Base-by-base conservation (phyloP, 495 filamentous ascomycete genomes). In the Penicillium turbatum region DNA sequence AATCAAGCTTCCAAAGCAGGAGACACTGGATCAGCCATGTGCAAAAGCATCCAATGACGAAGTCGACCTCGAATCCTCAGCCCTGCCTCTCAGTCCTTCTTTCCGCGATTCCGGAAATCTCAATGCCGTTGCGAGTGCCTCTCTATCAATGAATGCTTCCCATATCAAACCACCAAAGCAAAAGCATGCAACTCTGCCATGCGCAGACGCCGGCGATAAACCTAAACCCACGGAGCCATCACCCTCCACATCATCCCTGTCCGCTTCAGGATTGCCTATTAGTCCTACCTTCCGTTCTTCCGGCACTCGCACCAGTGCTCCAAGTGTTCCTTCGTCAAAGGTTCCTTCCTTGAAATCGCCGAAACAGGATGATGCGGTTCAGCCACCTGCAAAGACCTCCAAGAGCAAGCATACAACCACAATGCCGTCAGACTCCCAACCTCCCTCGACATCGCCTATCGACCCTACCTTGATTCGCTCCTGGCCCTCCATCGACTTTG, bases 381-480 rank as follows among this genome's bases (percentile, higher is more conserved):
- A 27, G 17, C 21, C 19, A 29, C 11, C 5, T 27, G 15, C 19
- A 37, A 16, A 27, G 4, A n/a, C 34, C 16, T 8, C 21, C 30
- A 34, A 34, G 26, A 34, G 12, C 5, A 42, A 34, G 4, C 29
- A 11, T n/a, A 35, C 12, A 4, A 27, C 40, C 38, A 16, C 49
- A 27, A 17, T 42, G 19, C 46, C 43, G 6, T 55, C 59, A 13
- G 54, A 43, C 17, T 54, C 57, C 16, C 56, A 27, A 41, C 49
- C 9, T 57, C 38, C 5, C 44, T 57, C 57, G 6, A 26, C 15
- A 30, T 31, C 62, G 1, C 55, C 62, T 17, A 60, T 62, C n/a
- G 71, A 72, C 21, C 71, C 71, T 31, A 70, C 68, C 11, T 21
- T 62, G 9, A 51, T 32, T 40, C 19, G 38, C 9, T 13, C 17